Conservation (phyloP, 2,329 filamentous ascomycete genomes). For the Fusarium paranaense region DNA sequence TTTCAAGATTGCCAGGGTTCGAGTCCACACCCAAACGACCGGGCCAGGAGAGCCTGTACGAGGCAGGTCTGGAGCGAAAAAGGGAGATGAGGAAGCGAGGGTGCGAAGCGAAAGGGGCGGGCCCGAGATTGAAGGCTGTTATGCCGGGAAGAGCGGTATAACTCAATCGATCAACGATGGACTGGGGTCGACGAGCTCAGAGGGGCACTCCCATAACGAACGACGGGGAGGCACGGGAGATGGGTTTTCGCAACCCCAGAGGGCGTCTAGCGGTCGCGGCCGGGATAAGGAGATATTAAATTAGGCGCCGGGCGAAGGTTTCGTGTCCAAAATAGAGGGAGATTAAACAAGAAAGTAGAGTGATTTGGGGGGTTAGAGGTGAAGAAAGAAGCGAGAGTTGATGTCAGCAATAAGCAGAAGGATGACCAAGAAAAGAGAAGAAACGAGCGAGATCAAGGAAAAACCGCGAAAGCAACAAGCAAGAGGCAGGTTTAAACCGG, state of each 20-base stretch:
- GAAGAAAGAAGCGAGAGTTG: slow-evolving; percentile 14
- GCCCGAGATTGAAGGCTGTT: slow-evolving; percentile 12
- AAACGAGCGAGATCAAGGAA: slow-evolving; percentile 29
- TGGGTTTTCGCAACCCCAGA: slow-evolving; percentile 34
- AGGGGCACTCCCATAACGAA: slow-evolving; percentile 18
- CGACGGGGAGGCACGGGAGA: slow-evolving; percentile 27
- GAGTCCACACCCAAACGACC: slow-evolving; percentile 35
- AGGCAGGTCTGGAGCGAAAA: slow-evolving; percentile 39
- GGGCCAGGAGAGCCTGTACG: slow-evolving; percentile 35
- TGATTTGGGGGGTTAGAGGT: slow-evolving; percentile 15
- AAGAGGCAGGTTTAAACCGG: slow-evolving; percentile 32
- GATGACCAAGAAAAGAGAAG: slow-evolving; percentile 10
- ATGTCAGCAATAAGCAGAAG: slow-evolving; percentile 5
- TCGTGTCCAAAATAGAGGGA: slow-evolving; percentile 33
- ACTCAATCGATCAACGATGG: slow-evolving; percentile 43
- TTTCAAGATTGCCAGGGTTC: slow-evolving; percentile 45
- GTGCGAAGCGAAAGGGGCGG: slow-evolving; percentile 33
- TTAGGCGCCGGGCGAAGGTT: slow-evolving; percentile 27
- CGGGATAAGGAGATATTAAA: slow-evolving; percentile 37
- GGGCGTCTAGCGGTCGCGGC: slow-evolving; percentile 18
- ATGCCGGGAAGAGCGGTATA: slow-evolving; percentile 14
- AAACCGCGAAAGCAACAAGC: slow-evolving; percentile 18
- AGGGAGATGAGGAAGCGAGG: slow-evolving; percentile 37
- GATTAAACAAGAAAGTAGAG: slow-evolving; percentile 22
- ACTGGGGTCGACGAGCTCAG: slow-evolving; percentile 22